Evolutionary conservation across 345 rosid genomes (phyloP).

Genomic region (Eucalyptus regnans): DNA sequence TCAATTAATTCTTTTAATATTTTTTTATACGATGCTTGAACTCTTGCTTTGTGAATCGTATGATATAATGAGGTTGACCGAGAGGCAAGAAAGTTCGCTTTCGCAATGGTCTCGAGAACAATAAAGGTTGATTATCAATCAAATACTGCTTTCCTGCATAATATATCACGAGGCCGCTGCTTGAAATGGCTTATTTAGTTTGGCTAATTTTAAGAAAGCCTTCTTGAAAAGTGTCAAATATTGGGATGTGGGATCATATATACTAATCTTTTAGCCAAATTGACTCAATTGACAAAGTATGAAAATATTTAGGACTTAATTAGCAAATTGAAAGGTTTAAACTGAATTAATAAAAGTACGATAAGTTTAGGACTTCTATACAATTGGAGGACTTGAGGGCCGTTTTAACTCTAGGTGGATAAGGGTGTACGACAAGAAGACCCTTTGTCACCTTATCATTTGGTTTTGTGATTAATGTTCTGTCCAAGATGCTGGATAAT

Average conservation of each 20-base stretch:
- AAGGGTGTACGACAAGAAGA: background rate
- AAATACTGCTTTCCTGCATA: background rate
- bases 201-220: background rate
- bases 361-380: no score
- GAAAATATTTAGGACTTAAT: rapidly evolving
- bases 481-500: background rate
- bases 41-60: background rate
- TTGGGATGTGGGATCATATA: background rate
- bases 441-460: background rate
- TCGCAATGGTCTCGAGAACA: background rate
- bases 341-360: rapidly evolving
- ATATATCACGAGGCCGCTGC: background rate
- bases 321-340: rapidly evolving
- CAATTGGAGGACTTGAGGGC: background rate
- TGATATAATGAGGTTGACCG: background rate
- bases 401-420: background rate
- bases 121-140: background rate
- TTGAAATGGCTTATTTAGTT: background rate
- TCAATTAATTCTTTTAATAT: background rate
- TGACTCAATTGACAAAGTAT: rapidly evolving
- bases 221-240: background rate
- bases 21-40: background rate
- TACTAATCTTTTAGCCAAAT: rapidly evolving
- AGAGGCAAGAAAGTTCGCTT: background rate
- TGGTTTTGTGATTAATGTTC: background rate